Evolutionary conservation across 139 green algal genomes (phyloP).

Genomic region (Chlamydomonas incerta): DNA sequence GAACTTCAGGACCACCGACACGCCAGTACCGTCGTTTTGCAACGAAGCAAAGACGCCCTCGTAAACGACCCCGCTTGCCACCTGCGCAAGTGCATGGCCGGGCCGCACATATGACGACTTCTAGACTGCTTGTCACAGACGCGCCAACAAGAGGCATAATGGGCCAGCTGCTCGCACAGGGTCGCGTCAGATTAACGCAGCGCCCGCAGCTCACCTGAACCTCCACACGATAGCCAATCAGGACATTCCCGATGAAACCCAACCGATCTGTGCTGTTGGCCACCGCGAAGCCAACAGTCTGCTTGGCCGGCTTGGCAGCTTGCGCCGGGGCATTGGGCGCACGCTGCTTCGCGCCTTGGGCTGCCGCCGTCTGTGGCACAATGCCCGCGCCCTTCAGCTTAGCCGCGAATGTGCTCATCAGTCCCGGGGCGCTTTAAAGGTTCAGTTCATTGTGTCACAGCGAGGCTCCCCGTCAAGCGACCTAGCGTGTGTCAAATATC

Average conservation of each 20-base stretch:
- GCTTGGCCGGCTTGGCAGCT: not conserved
- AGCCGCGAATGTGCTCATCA: not conserved
- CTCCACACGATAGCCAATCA: constrained; percentile 79
- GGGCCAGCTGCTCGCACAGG: not conserved
- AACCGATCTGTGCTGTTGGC: constrained; percentile 28
- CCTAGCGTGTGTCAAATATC: too few species aligned
- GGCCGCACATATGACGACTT: too few species aligned
- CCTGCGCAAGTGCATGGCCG: constrained; percentile 43
- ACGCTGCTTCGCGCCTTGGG: too few species aligned
- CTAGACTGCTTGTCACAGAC: too few species aligned
- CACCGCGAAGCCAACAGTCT: constrained; percentile 25
- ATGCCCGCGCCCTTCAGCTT: not conserved
- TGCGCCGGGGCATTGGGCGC: too few species aligned
- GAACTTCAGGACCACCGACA: constrained; percentile 71
- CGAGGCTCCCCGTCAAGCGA: too few species aligned
- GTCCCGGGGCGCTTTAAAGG: not conserved
- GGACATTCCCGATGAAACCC: constrained; percentile 63
- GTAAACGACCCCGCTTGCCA: constrained; percentile 67
- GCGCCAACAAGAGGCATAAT: not conserved
- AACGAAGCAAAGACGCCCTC: constrained; percentile 80
- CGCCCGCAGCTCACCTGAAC: constrained; percentile 67
- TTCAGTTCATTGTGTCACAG: too few species aligned
- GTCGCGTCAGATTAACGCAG: not conserved
- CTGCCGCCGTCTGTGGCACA: too few species aligned
- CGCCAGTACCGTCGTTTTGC: constrained; percentile 17